These are phyloP conservation scores for Wickerhamomyces xylosicus DNA, from an alignment of 805 yeast species.

Conservation along the genomic window DNA sequence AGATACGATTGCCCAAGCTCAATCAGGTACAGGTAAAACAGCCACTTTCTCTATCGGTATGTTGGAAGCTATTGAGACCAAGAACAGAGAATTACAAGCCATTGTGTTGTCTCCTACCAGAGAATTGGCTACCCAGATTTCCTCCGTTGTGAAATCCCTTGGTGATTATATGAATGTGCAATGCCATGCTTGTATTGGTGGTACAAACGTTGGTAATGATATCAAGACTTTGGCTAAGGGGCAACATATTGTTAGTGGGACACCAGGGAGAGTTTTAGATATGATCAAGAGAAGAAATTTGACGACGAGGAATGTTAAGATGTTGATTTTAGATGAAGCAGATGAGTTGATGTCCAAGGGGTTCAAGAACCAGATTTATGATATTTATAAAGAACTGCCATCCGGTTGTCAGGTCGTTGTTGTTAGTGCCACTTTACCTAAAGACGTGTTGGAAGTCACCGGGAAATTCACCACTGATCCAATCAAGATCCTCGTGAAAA, in stretches of 20 bases:
- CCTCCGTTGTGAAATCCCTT: constrained; percentile 73
- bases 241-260: constrained; percentile 89
- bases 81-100: constrained; percentile 73
- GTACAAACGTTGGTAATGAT: constrained; percentile 77
- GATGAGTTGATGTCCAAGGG: constrained; percentile 92
- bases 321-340: constrained; percentile 92
- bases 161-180: constrained; percentile 84
- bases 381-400: constrained; percentile 79
- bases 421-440: constrained; percentile 89
- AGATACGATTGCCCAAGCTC: constrained; percentile 97
- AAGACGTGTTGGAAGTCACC: constrained; percentile 86
- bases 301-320: constrained; percentile 65
- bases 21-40: constrained; percentile 98
- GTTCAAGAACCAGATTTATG: constrained; percentile 91
- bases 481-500: constrained; percentile 84
- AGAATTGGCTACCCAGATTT: constrained; percentile 90
- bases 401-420: constrained; percentile 85
- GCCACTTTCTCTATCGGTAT: constrained; percentile 96
- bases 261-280: constrained; percentile 93
- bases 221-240: constrained; percentile 66
- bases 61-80: constrained; percentile 75
- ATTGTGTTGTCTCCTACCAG: constrained; percentile 90
- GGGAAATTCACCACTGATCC: constrained; percentile 90
- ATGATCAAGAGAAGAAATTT: constrained; percentile 79
- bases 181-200: constrained; percentile 92